Conservation (phyloP, 2,329 filamentous ascomycete species). For the Balansia obtecta region DNA sequence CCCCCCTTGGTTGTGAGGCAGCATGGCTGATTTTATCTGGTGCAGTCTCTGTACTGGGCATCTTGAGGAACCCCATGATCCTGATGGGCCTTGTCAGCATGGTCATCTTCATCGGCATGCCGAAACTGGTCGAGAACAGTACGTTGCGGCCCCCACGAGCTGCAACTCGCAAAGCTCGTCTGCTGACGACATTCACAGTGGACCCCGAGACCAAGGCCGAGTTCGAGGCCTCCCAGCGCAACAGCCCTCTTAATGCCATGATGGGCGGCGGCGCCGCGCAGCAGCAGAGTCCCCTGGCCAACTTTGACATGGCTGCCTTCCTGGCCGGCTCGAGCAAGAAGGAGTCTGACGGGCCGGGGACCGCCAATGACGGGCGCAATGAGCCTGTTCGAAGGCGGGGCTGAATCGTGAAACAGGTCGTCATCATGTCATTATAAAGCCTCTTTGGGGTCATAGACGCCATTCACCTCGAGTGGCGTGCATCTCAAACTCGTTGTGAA, state of each 20-base stretch:
- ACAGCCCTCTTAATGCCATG: conserved; percentile 50
- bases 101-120: conserved; percentile 80
- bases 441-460: not conserved
- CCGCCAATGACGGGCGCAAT: conserved; percentile 22
- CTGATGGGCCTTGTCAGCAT: conserved; percentile 77
- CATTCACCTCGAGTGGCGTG: too few species aligned
- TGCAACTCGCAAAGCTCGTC: too few species aligned
- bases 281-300: conserved; percentile 32
- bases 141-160: too few species aligned
- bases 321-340: conserved; percentile 43
- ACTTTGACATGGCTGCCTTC: conserved; percentile 52
- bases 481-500: too few species aligned
- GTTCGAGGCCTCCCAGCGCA: conserved; percentile 81
- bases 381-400: conserved; percentile 28
- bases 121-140: conserved; percentile 94
- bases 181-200: conserved; percentile 43
- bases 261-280: conserved; percentile 27
- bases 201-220: conserved; percentile 91
- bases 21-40: too few species aligned
- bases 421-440: too few species aligned
- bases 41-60: conserved; percentile 62
- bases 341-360: conserved; percentile 14
- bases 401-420: too few species aligned
- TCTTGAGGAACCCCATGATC: conserved; percentile 95
- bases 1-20: too few species aligned